Evolutionary conservation across 139 green algal species (phyloP).

Genomic region (Yamagishiella unicocca): DNA sequence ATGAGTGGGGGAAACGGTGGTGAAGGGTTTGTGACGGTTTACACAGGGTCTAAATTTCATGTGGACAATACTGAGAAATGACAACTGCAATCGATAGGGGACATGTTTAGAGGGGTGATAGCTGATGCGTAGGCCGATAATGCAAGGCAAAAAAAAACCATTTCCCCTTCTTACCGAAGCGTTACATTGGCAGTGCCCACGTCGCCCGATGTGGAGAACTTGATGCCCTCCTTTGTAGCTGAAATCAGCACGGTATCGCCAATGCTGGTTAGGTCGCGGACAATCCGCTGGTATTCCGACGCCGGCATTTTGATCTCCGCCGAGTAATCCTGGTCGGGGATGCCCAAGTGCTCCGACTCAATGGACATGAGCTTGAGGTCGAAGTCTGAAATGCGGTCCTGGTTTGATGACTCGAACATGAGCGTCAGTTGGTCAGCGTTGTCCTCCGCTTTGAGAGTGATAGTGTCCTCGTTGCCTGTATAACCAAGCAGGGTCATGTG

Average conservation of each 20-base stretch:
- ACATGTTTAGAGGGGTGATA: too few relatives aligned
- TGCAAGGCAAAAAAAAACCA: too few relatives aligned
- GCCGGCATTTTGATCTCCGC: slow-evolving; percentile 80
- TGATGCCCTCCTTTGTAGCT: slow-evolving; percentile 98
- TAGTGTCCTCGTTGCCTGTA: slow-evolving; percentile 92
- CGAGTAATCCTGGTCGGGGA: slow-evolving; percentile 95
- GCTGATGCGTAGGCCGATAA: too few relatives aligned
- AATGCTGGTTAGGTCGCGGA: slow-evolving; percentile 78
- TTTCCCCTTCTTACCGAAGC: slow-evolving; percentile 52
- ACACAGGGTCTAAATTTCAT: too few relatives aligned
- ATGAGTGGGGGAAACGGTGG: too few relatives aligned
- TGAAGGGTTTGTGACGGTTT: too few relatives aligned
- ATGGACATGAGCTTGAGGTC: slow-evolving; percentile 99
- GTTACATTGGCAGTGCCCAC: slow-evolving; percentile 97
- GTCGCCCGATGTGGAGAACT: slow-evolving; percentile 96
- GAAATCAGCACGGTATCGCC: slow-evolving; percentile 93
- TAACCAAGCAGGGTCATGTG: too few relatives aligned
- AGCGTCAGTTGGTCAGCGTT: slow-evolving; percentile 93
- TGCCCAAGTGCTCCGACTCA: slow-evolving; percentile 97
- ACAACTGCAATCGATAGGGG: too few relatives aligned
- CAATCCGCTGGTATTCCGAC: slow-evolving; percentile 95
- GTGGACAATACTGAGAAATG: too few relatives aligned
- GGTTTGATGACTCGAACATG: slow-evolving; percentile 93
- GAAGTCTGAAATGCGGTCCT: slow-evolving; percentile 86
- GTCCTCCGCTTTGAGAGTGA: slow-evolving; percentile 98